Conservation (phyloP, 257 asterid genomes). For the Przewalskia tangutica region DNA sequence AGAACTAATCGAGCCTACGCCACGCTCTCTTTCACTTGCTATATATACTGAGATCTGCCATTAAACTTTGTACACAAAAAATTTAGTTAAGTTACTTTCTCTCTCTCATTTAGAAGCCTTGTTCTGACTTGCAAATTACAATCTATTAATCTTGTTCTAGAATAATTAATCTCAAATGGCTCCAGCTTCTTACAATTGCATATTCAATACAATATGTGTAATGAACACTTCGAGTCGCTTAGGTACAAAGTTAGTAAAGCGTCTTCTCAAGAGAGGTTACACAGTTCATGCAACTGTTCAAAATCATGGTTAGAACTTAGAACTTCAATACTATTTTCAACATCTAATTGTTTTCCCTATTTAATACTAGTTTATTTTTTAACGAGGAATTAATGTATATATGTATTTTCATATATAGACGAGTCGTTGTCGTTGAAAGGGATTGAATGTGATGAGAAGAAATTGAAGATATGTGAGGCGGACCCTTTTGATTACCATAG, state of each 20-base stretch:
- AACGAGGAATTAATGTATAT: neutral
- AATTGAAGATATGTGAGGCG: conserved; percentile 45
- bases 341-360: too few relatives aligned
- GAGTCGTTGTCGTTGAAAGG: neutral
- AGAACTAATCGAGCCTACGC: too few relatives aligned
- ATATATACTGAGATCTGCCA: neutral
- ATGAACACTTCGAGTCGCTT: conserved; percentile 76
- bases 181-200: conserved; percentile 5
- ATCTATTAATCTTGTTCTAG: neutral
- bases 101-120: neutral
- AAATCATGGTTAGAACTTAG: conserved; percentile 25
- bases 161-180: neutral
- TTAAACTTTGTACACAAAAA: neutral
- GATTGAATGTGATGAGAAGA: conserved; percentile 38
- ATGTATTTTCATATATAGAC: neutral
- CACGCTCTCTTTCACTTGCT: neutral
- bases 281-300: conserved; percentile 83
- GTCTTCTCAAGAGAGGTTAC: conserved; percentile 66
- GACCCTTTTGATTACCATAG: conserved; percentile 92
- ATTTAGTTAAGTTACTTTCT: neutral
- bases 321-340: too few relatives aligned
- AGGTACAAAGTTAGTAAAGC: conserved; percentile 62
- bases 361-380: too few relatives aligned
- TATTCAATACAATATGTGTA: conserved; percentile 50
- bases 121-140: neutral